Conservation (phyloP, 495 filamentous ascomycete genomes). For the Hyaloscypha bicolor region DNA sequence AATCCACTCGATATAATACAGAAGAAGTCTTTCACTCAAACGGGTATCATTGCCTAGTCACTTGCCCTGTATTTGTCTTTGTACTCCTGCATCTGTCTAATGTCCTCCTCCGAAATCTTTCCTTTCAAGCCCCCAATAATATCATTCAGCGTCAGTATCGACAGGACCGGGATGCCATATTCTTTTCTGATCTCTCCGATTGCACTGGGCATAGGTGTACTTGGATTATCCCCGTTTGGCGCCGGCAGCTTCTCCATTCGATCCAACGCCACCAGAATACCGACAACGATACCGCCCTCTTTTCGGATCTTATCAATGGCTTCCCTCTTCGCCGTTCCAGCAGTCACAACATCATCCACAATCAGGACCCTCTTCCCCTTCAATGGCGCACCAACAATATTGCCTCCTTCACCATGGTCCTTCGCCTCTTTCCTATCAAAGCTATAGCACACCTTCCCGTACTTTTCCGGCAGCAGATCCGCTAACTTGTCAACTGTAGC, state of each 20-base stretch:
- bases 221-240: constrained; percentile 52
- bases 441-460: constrained; percentile 67
- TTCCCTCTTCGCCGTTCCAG: constrained; percentile 90
- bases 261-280: constrained; percentile 86
- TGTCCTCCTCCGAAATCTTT: constrained; percentile 57
- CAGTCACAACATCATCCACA: constrained; percentile 95
- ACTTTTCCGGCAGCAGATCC: constrained; percentile 58
- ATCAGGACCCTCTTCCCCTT: constrained; percentile 84
- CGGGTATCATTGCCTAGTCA: constrained; percentile 45
- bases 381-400: constrained; percentile 83
- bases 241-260: constrained; percentile 77
- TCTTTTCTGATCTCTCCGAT: constrained; percentile 81
- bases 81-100: constrained; percentile 77
- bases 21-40: neutral
- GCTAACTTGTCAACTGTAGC: constrained; percentile 70
- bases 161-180: constrained; percentile 55
- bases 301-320: constrained; percentile 79
- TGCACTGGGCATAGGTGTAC: constrained; percentile 59
- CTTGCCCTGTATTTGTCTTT: constrained; percentile 68
- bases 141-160: constrained; percentile 71
- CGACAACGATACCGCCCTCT: constrained; percentile 80
- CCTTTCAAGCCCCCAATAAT: constrained; percentile 69
- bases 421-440: constrained; percentile 97
- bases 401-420: constrained; percentile 90
- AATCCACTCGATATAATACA: neutral